Evolutionary conservation across 2,329 filamentous ascomycete species (phyloP), one percentile per base, ranked within the genome.

Genomic region (Anthostomella pinea): DNA sequence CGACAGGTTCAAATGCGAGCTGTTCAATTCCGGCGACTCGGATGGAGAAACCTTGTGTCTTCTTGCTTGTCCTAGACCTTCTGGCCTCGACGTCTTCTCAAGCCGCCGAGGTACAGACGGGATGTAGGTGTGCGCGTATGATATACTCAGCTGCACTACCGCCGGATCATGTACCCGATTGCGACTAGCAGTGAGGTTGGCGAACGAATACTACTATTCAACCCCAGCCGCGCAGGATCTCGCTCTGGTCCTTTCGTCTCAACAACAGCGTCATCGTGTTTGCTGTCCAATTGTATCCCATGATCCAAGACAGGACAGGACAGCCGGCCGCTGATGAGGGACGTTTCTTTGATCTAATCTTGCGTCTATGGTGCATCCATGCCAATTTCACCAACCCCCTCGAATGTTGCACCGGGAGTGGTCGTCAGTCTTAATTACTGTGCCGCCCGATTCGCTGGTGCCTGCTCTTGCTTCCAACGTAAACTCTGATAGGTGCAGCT

Each of bases 401-500:
- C 39, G 24, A 42, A 44, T 37, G 46, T 49, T 49, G 41, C 43
- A 49, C 40, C 30, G 32, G 43, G 18, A 38, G 36, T 44, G 38
- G 38, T 39, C 35, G 27, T 28, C 28, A 34, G 30, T 38, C 31
- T 38, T n/a, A 27, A 15, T 3, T 36, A 42, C 43, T 38, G 38
- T 26, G 16, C 30, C 35, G 43, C 44, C 38, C 41, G 35, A 49
- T 49, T 49, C 38, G 41, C 36, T 33, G 32, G 27, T 23, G 16
- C 23, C 42, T 32, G 31, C 29, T 43, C 37, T 42, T 32, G 35
- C 37, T 35, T 38, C 27, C 26, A 39, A 39, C 16, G 15, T 35
- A 39, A 33, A 23, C 32, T 27, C 30, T 40, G 32, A 42, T 39
- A 44, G 43, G 43, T 32, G 39, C 33, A 46, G 31, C 39, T 40